A percentile compares a stretch with the other conserved stretches of the same genome.
These are phyloP conservation scores for Boletus rubroflammeus DNA, from an alignment of 768 basidiomycete species.

Conservation along the genomic window DNA sequence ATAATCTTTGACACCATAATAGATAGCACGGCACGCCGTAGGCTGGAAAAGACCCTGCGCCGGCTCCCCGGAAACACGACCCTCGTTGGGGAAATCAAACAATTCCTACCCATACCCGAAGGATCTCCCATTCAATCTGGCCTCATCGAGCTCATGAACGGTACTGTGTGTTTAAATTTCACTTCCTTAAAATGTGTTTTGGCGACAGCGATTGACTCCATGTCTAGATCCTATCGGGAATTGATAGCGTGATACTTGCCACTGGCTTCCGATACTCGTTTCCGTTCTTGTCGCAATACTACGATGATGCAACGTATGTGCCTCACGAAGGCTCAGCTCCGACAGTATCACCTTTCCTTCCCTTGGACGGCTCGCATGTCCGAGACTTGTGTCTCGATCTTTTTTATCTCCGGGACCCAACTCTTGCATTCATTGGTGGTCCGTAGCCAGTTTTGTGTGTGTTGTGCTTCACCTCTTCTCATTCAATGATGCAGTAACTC, in stretches of 20 bases:
- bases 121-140: constrained; percentile 14
- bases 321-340: background rate
- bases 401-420: constrained; percentile 12
- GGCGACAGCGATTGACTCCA: background rate
- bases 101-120: constrained; percentile 2
- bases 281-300: constrained; percentile 17
- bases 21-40: background rate
- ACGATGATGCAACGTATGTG: constrained; percentile 4
- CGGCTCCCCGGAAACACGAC: constrained; percentile 12
- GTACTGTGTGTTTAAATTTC: constrained; percentile 1
- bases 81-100: constrained; percentile 11
- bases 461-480: background rate
- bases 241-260: constrained; percentile 12
- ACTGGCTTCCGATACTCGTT: constrained; percentile 14
- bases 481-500: background rate
- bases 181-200: background rate
- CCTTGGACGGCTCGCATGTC: constrained; percentile 5
- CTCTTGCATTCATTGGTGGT: constrained; percentile 11
- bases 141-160: constrained; percentile 12
- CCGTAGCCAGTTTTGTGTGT: background rate
- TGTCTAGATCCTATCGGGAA: constrained; percentile 7
- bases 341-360: constrained; percentile 3
- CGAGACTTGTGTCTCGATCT: constrained; percentile 9
- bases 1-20: background rate
- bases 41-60: background rate